phyloP scores from a whole-genome alignment of 2,329 filamentous ascomycete genomes.

The Graphium sp. region DNA sequence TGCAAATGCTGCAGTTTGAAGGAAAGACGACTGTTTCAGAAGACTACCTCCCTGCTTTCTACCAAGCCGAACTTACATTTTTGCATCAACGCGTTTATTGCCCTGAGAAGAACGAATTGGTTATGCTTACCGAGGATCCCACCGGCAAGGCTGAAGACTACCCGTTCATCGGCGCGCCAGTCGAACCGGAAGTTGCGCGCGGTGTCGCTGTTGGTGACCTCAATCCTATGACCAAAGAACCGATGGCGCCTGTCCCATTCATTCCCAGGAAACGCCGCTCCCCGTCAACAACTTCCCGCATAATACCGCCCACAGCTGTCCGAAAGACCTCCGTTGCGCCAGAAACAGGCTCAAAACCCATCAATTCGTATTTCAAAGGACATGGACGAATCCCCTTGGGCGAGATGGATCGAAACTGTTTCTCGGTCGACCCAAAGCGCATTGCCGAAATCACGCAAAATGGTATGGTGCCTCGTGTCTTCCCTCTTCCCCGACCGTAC shows the following conservation, averaged over 20 bases:
- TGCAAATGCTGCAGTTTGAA: constrained; percentile 76
- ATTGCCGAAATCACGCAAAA: constrained; percentile 30
- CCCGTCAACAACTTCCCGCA: constrained; percentile 9
- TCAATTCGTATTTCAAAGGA: constrained; percentile 35
- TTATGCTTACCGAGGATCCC: constrained; percentile 54
- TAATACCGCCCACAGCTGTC: constrained; percentile 6
- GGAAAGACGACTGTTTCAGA: constrained; percentile 68
- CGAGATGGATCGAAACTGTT: constrained; percentile 48
- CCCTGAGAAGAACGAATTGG: constrained; percentile 50
- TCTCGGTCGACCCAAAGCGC: constrained; percentile 30
- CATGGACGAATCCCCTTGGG: constrained; percentile 35
- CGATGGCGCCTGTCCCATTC: constrained; percentile 24
- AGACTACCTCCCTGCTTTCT: constrained; percentile 67
- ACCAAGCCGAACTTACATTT: constrained; percentile 81
- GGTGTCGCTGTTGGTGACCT: constrained; percentile 68
- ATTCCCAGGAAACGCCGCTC: constrained; percentile 24
- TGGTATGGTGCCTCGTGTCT: constrained; percentile 35
- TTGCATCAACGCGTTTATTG: constrained; percentile 92
- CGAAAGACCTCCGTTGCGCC: constrained; percentile 2
- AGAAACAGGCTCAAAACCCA: constrained; percentile 23
- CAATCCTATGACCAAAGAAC: constrained; percentile 75
- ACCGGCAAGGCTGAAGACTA: constrained; percentile 52
- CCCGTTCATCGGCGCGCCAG: constrained; percentile 62
- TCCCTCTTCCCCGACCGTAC: constrained; percentile 41
- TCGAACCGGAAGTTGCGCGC: constrained; percentile 52